phyloP scores from a whole-genome alignment of 768 basidiomycete species.

The Chalciporus sphaerocephalus region DNA sequence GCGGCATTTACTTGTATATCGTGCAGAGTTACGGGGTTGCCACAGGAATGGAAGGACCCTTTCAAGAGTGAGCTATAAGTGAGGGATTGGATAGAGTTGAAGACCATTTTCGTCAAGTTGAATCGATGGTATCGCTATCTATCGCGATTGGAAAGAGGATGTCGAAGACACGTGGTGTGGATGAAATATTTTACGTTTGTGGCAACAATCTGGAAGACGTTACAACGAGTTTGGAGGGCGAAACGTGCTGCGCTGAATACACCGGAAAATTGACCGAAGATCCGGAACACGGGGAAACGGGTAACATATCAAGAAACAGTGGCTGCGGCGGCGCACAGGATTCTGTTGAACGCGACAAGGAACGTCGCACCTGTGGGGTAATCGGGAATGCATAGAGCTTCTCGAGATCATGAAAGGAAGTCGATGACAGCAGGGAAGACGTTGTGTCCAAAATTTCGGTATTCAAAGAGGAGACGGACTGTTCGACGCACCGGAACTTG shows the following conservation, averaged over 20 bases:
- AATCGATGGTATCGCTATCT: not conserved
- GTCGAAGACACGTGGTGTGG: not conserved
- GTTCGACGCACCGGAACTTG: not conserved
- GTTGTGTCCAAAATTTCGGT: not conserved
- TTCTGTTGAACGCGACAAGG: constrained; percentile 2
- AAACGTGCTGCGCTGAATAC: not conserved
- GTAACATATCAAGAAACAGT: not conserved
- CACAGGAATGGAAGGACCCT: constrained; percentile 5
- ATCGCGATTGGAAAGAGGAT: constrained; percentile 7
- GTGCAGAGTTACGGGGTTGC: not conserved
- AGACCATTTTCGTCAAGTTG: not conserved
- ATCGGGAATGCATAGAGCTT: not conserved
- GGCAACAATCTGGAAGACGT: no score
- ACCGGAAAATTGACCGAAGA: not conserved
- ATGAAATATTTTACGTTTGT: no score
- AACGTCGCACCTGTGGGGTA: constrained; percentile 8
- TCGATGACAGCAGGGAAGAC: not conserved
- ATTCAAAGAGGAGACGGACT: not conserved
- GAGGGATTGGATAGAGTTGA: not conserved
- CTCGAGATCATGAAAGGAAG: not conserved
- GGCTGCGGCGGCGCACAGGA: constrained; percentile 6
- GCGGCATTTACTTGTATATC: not conserved
- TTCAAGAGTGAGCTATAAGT: not conserved
- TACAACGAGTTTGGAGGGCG: not conserved
- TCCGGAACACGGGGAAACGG: not conserved